Evolutionary conservation across 2,329 filamentous ascomycete genomes (phyloP).

Genomic region (Tolypocladium sp.): DNA sequence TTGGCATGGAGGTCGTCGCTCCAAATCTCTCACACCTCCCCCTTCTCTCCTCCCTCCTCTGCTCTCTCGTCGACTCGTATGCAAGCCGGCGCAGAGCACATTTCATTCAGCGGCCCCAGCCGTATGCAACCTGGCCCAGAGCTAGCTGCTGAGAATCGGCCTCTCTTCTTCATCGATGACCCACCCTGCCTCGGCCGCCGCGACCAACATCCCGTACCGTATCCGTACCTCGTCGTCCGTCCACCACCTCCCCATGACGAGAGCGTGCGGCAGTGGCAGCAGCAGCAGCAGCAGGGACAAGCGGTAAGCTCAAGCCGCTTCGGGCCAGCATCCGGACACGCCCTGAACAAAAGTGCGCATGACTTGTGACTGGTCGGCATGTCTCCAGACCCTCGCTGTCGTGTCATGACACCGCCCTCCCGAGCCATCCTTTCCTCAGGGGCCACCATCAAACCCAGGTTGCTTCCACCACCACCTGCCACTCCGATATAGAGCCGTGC

Average conservation of each 20-base stretch:
- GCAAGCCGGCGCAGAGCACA: background rate
- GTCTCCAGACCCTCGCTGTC: background rate
- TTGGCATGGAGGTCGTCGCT: background rate
- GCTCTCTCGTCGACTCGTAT: background rate
- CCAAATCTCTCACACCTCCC: background rate
- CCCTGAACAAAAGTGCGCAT: background rate
- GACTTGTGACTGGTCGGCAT: background rate
- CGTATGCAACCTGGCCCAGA: background rate
- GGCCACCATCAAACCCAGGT: background rate
- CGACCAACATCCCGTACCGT: background rate
- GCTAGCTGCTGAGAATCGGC: background rate
- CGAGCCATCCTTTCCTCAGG: background rate
- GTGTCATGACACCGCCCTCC: background rate
- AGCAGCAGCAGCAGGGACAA: background rate
- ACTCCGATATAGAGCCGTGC: background rate
- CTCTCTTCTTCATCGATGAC: background rate
- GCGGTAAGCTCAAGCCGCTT: background rate
- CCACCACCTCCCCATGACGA: background rate
- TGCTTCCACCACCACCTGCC: background rate
- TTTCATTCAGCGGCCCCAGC: background rate
- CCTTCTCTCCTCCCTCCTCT: background rate
- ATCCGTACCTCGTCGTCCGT: background rate
- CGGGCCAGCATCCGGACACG: background rate
- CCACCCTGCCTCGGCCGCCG: background rate
- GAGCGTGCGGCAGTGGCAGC: background rate